Percentiles rank a stretch among this genome's conserved stretches.
Evolutionary conservation across 2,329 filamentous ascomycete genomes (phyloP).

Genomic region (Hymenoscyphus linearis): DNA sequence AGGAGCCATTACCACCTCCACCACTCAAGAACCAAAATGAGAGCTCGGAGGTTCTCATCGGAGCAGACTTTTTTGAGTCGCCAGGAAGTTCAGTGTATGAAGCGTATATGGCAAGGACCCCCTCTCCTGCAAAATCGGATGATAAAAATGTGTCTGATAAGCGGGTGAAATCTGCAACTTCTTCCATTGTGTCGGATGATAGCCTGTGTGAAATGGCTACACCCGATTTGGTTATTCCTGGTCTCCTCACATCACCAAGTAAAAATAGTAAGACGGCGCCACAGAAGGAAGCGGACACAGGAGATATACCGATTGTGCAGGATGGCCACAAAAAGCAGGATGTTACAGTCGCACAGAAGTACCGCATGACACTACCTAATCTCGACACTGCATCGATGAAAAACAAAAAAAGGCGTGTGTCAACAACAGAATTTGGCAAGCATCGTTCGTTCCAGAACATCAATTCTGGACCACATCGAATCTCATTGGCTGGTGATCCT

Average conservation of each 20-base stretch:
- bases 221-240: conserved; percentile 21
- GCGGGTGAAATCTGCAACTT: conserved; percentile 12
- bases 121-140: conserved; percentile 18
- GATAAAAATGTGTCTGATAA: conserved; percentile 1
- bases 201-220: conserved; percentile 21
- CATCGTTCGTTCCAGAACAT: conserved; percentile 5
- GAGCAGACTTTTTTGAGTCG: conserved; percentile 12
- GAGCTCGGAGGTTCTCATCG: conserved; percentile 20
- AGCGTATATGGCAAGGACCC: conserved; percentile 13
- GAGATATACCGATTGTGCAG: background rate
- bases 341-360: conserved; percentile 7
- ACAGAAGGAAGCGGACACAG: background rate
- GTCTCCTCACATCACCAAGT: conserved; percentile 23
- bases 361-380: conserved; percentile 13
- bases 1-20: conserved; percentile 20
- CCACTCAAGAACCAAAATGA: conserved; percentile 13
- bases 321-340: conserved; percentile 18
- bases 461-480: conserved; percentile 5
- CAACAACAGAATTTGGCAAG: conserved; percentile 6
- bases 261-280: conserved; percentile 13
- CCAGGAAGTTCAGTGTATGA: conserved; percentile 18
- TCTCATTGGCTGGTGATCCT: conserved; percentile 20
- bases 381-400: conserved; percentile 8
- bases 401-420: conserved; percentile 15
- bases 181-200: conserved; percentile 21